A percentile compares a stretch with the other conserved stretches of the same genome.
Evolutionary conservation across 1,284 basidiomycete species (phyloP).

Genomic region (Xerocomus amazonicus): DNA sequence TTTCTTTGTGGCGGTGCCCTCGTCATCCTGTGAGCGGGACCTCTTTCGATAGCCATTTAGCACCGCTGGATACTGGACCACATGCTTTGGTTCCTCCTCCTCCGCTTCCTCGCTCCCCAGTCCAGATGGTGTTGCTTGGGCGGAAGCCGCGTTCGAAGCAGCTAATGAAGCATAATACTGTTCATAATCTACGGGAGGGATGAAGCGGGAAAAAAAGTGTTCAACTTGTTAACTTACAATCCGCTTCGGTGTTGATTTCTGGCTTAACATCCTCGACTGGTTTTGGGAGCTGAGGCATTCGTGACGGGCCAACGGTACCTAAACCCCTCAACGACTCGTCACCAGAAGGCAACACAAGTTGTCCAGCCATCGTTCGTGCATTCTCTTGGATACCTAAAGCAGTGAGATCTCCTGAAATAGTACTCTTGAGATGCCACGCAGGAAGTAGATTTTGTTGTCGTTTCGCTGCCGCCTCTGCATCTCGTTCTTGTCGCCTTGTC

Average conservation of each 20-base stretch:
- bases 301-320: slow-evolving; percentile 46
- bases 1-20: slow-evolving; percentile 45
- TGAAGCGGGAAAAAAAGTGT: background rate
- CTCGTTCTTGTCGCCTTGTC: slow-evolving; percentile 60
- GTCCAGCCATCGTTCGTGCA: slow-evolving; percentile 43
- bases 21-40: slow-evolving; percentile 62
- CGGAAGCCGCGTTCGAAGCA: slow-evolving; percentile 55
- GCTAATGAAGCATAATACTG: slow-evolving; percentile 75
- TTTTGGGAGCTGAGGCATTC: slow-evolving; percentile 29
- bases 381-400: slow-evolving; percentile 76
- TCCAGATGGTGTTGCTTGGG: slow-evolving; percentile 54
- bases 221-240: slow-evolving; percentile 47
- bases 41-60: slow-evolving; percentile 68
- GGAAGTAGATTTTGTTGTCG: slow-evolving; percentile 88
- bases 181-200: slow-evolving; percentile 55
- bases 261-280: slow-evolving; percentile 52
- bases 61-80: slow-evolving; percentile 53
- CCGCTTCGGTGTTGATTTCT: slow-evolving; percentile 50
- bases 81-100: slow-evolving; percentile 66
- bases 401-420: slow-evolving; percentile 88
- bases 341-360: slow-evolving; percentile 43
- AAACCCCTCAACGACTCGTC: slow-evolving; percentile 68
- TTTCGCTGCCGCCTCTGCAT: slow-evolving; percentile 71
- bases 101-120: slow-evolving; percentile 49
- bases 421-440: slow-evolving; percentile 92